phyloP scores from a whole-genome alignment of 148 eudicot genomes.

The Rhododendron mucronatum region DNA sequence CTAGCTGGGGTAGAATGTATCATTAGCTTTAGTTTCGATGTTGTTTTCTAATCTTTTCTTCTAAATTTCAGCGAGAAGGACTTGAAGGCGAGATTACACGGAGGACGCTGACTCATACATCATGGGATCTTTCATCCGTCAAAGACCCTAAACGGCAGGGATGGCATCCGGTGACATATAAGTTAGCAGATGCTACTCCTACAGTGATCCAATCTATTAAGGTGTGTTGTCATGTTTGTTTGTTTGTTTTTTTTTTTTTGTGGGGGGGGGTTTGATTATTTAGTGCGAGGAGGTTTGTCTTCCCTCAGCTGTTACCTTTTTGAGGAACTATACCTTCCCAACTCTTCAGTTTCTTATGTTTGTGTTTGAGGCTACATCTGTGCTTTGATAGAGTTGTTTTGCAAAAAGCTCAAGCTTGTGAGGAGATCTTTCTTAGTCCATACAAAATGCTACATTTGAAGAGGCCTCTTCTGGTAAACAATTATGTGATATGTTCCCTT shows the following conservation, averaged over 20 bases:
- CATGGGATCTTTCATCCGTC: constrained; percentile 76
- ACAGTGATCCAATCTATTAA: constrained; percentile 69
- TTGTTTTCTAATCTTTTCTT: not conserved
- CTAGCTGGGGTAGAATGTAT: not conserved
- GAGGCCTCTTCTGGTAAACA: not conserved
- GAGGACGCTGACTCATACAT: constrained; percentile 75
- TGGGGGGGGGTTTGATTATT: not conserved
- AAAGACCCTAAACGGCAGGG: constrained; percentile 71
- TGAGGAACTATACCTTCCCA: not conserved
- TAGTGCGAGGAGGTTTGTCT: not conserved
- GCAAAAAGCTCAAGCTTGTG: not conserved
- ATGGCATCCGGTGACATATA: constrained; percentile 93
- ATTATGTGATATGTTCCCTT: not conserved
- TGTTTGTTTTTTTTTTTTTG: not conserved
- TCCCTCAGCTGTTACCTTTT: not conserved
- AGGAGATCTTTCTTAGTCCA: not conserved
- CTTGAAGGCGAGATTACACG: constrained; percentile 79
- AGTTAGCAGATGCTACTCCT: constrained; percentile 80
- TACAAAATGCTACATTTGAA: not conserved
- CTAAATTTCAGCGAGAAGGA: constrained; percentile 57
- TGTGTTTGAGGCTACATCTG: not conserved
- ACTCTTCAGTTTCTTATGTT: not conserved
- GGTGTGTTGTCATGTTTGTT: constrained; percentile 29
- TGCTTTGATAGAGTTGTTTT: not conserved
- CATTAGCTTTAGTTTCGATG: not conserved